phyloP scores from a whole-genome alignment of 768 basidiomycete genomes.

The Podaxis sp. region DNA sequence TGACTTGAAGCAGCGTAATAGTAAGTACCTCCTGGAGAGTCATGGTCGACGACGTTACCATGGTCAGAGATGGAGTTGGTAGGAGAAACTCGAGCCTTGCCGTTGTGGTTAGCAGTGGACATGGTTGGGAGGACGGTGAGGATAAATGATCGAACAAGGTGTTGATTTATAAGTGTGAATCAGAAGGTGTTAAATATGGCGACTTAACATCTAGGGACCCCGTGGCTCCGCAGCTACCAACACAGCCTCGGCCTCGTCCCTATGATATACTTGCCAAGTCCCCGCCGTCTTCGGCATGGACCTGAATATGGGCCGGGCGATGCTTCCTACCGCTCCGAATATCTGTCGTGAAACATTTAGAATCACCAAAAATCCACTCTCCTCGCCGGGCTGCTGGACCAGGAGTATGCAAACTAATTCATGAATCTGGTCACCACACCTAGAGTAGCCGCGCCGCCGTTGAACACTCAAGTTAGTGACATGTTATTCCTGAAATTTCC shows the following conservation, averaged over 20 bases:
- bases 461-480: too few species aligned
- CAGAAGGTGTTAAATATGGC: too few species aligned
- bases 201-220: not conserved
- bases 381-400: too few species aligned
- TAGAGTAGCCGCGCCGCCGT: too few species aligned
- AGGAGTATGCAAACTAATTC: too few species aligned
- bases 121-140: slow-evolving; percentile 6
- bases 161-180: not conserved
- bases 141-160: not conserved
- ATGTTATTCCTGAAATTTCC: too few species aligned
- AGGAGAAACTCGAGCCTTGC: slow-evolving; percentile 52
- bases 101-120: slow-evolving; percentile 36
- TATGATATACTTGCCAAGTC: too few species aligned
- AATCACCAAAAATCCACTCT: too few species aligned
- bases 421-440: too few species aligned
- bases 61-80: slow-evolving; percentile 38
- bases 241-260: slow-evolving; percentile 4
- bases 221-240: slow-evolving; percentile 4
- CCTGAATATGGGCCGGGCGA: too few species aligned
- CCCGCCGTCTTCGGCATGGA: not conserved
- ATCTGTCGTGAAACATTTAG: too few species aligned
- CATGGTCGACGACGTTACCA: slow-evolving; percentile 73
- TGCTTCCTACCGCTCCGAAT: too few species aligned
- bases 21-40: slow-evolving; percentile 60
- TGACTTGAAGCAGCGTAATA: slow-evolving; percentile 7